Conservation (phyloP, 2,329 filamentous ascomycete genomes). For the Albifimbria verrucaria region DNA sequence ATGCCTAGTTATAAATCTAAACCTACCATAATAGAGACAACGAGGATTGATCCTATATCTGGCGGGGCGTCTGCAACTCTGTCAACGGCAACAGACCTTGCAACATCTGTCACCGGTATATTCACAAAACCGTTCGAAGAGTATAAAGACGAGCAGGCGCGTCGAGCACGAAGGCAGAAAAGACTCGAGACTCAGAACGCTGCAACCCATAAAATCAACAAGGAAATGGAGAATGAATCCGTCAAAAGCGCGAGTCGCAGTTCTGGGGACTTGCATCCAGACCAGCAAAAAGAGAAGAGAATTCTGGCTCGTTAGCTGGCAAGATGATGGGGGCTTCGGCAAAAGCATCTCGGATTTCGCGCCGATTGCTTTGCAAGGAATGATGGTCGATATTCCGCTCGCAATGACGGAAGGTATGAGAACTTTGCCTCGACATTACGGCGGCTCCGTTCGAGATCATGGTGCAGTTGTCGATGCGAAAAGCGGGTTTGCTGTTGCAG, state of each 20-base stretch:
- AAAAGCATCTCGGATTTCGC: conserved; percentile 10
- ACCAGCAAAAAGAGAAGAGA: background rate
- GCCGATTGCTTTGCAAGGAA: conserved; percentile 9
- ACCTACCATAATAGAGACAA: background rate
- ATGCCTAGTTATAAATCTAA: background rate
- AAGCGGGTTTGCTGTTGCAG: conserved; percentile 3
- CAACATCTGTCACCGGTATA: background rate
- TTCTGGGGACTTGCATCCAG: background rate
- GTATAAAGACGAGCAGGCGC: background rate
- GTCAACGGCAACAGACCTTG: background rate
- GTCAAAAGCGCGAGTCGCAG: background rate
- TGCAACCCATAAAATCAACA: background rate
- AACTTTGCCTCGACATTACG: conserved; percentile 10
- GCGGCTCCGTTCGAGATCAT: conserved; percentile 6
- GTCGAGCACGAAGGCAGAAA: background rate
- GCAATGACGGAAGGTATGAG: conserved; percentile 16
- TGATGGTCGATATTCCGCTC: conserved; percentile 10
- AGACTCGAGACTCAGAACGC: background rate
- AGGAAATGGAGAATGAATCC: background rate
- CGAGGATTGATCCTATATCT: background rate
- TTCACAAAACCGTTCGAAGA: background rate
- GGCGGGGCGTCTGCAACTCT: background rate
- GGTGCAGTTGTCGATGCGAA: conserved; percentile 10
- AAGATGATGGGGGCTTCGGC: conserved; percentile 13
- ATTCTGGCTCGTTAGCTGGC: background rate